These are phyloP conservation scores for Hymenoscyphus scutula DNA, from an alignment of 2,329 filamentous ascomycete species.

Conservation along the genomic window DNA sequence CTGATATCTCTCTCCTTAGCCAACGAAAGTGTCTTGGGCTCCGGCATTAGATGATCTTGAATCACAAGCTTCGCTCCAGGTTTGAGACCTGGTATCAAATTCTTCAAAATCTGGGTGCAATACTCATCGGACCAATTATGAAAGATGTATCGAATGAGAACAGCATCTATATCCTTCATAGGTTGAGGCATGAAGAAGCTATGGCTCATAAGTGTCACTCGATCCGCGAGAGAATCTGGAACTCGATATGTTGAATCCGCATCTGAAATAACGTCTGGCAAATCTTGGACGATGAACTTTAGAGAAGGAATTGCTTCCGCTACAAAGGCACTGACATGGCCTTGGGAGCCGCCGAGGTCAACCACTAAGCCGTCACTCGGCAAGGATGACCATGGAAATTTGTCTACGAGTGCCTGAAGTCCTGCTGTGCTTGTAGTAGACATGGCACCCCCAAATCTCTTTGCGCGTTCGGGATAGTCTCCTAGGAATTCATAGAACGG, in stretches of 20 bases:
- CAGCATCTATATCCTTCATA: conserved; percentile 41
- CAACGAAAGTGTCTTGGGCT: conserved; percentile 12
- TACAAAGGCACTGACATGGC: conserved; percentile 27
- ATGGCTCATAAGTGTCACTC: conserved; percentile 38
- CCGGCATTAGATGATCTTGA: conserved; percentile 18
- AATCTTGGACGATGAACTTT: conserved; percentile 29
- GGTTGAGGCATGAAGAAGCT: conserved; percentile 45
- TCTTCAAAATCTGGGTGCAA: conserved; percentile 37
- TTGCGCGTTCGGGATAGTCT: conserved; percentile 42
- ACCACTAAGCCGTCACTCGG: not conserved
- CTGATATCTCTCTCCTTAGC: conserved; percentile 14
- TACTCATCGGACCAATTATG: conserved; percentile 49
- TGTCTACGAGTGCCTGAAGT: conserved; percentile 13
- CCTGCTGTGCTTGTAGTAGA: conserved; percentile 6
- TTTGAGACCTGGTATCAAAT: conserved; percentile 42
- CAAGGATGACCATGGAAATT: conserved; percentile 15
- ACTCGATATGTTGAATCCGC: conserved; percentile 11
- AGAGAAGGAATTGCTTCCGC: conserved; percentile 24
- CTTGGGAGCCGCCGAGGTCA: conserved; percentile 30
- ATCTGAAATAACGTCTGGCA: conserved; percentile 31
- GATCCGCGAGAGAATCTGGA: conserved; percentile 18
- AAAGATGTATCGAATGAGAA: conserved; percentile 46
- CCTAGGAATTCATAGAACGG: conserved; percentile 12
- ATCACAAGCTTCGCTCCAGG: conserved; percentile 41
- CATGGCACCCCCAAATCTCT: conserved; percentile 53